Percentiles rank a stretch among this genome's conserved stretches.
These are phyloP conservation scores for Paspalum vaginatum DNA, from an alignment of 176 grass and related monocot genomes.

Conservation along the genomic window DNA sequence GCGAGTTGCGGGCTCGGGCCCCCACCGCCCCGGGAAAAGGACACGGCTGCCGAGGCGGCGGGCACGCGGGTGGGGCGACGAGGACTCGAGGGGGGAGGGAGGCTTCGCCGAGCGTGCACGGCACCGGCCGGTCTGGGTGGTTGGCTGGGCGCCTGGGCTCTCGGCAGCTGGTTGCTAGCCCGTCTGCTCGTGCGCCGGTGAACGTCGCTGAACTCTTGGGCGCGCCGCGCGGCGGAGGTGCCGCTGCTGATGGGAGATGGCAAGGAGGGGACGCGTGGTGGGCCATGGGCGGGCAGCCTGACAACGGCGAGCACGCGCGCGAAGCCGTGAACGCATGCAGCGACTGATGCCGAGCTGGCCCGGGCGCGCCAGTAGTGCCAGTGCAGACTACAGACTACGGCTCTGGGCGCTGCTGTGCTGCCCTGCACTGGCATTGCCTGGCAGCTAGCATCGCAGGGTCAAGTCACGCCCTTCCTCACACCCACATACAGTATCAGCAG, in stretches of 20 bases:
- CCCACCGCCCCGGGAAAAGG: background rate
- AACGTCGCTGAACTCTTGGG: too few species aligned
- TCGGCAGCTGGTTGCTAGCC: too few species aligned
- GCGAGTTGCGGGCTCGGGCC: background rate
- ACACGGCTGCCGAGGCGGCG: conserved; percentile 2
- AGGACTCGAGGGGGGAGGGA: background rate
- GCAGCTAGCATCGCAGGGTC: conserved; percentile 11
- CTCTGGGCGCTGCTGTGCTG: background rate
- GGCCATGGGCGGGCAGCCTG: too few species aligned
- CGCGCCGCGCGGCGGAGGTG: too few species aligned
- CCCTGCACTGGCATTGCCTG: background rate
- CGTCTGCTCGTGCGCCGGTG: too few species aligned
- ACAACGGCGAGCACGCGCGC: background rate
- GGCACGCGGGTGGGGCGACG: background rate
- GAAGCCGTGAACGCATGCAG: too few species aligned
- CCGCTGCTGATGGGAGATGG: too few species aligned
- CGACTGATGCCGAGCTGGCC: too few species aligned
- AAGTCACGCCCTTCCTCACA: too few species aligned
- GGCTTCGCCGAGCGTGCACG: background rate
- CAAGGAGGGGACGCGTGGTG: too few species aligned
- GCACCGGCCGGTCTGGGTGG: background rate
- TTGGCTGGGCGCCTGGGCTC: background rate
- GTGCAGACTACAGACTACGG: background rate
- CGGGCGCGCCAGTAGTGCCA: too few species aligned
- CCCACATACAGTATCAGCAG: too few species aligned